phyloP scores from a whole-genome alignment of 768 basidiomycete species.

The Pulveroboletus ravenelii region DNA sequence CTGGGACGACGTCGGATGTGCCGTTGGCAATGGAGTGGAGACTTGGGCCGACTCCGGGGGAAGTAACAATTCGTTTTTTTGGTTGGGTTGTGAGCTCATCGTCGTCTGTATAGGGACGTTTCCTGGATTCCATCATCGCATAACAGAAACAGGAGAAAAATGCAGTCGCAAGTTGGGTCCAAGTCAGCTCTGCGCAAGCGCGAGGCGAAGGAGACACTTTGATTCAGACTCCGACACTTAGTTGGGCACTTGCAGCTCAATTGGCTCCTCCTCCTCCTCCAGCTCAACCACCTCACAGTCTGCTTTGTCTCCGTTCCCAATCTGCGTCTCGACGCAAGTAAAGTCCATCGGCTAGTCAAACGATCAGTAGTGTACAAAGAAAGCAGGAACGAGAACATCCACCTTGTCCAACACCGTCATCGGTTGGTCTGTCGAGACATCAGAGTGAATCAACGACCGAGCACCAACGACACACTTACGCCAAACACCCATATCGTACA shows the following conservation, averaged over 20 bases:
- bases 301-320: constrained; percentile 66
- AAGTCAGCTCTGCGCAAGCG: constrained; percentile 7
- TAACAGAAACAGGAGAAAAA: constrained; percentile 13
- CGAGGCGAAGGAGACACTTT: constrained; percentile 5
- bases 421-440: constrained; percentile 69
- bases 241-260: background rate
- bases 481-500: constrained; percentile 83
- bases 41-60: constrained; percentile 42
- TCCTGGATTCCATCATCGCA: constrained; percentile 51
- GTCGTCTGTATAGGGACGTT: constrained; percentile 53
- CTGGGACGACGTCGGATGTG: constrained; percentile 31
- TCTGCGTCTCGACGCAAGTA: constrained; percentile 90
- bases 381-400: background rate
- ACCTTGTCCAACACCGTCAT: constrained; percentile 79
- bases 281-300: constrained; percentile 86
- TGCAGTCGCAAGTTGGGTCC: constrained; percentile 1
- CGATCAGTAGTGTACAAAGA: constrained; percentile 4
- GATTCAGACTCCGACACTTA: constrained; percentile 28
- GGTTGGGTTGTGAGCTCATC: constrained; percentile 38
- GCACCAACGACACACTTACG: constrained; percentile 59
- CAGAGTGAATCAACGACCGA: constrained; percentile 4
- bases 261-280: background rate
- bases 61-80: constrained; percentile 54
- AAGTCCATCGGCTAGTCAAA: constrained; percentile 62
- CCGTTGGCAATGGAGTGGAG: constrained; percentile 43